A percentile compares a stretch with the other conserved stretches of the same genome.
phyloP scores from a whole-genome alignment of 1,284 basidiomycete species.

The Singerocomus inundabilis region DNA sequence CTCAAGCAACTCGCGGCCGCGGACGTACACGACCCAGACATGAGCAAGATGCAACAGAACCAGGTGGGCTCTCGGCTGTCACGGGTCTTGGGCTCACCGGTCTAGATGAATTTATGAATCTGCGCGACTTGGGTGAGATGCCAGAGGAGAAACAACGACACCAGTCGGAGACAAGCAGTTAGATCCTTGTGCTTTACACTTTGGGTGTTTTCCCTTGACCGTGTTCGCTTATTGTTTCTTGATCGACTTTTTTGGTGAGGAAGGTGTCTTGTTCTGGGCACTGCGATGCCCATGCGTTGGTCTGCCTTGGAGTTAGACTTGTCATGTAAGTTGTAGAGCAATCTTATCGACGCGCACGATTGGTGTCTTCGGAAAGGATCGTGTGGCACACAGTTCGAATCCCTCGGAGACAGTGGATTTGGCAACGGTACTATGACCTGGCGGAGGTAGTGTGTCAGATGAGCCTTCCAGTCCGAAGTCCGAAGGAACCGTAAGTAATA shows the following conservation, averaged over 20 bases:
- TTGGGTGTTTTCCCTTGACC: neutral
- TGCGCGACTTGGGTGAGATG: constrained; percentile 10
- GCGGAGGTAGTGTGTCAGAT: no score
- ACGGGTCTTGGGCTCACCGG: constrained; percentile 32
- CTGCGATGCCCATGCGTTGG: neutral
- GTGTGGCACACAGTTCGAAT: no score
- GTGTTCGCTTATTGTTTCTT: neutral
- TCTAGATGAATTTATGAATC: constrained; percentile 22
- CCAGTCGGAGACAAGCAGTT: constrained; percentile 4
- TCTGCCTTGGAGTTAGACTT: neutral
- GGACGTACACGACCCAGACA: constrained; percentile 8
- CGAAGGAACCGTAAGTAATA: no score
- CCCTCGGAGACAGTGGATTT: neutral
- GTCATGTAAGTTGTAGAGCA: neutral
- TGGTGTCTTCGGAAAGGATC: no score
- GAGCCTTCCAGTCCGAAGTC: no score
- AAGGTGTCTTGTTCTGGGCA: neutral
- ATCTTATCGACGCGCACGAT: neutral
- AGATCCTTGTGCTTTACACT: neutral
- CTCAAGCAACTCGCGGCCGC: constrained; percentile 9
- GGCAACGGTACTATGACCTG: no score
- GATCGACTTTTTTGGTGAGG: neutral
- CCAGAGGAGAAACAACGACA: constrained; percentile 5
- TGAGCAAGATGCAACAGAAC: constrained; percentile 12
- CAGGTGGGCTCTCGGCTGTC: constrained; percentile 24